These are phyloP conservation scores for Fomitopsis palustris DNA, from an alignment of 1,284 basidiomycete genomes.

Conservation along the genomic window DNA sequence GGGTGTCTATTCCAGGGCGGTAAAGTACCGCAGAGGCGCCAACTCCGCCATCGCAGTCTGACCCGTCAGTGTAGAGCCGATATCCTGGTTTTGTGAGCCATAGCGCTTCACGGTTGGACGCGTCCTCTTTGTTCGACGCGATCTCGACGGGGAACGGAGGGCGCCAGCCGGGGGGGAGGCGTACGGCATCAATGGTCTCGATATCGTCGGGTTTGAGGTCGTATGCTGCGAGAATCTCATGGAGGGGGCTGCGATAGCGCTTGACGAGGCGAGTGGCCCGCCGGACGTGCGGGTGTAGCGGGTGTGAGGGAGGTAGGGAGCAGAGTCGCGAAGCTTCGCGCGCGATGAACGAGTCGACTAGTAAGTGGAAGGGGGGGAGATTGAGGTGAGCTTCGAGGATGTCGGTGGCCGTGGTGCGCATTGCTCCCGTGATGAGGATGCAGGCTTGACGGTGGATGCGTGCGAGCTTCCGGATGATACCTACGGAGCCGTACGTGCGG, in stretches of 20 bases:
- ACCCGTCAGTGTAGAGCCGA: constrained; percentile 13
- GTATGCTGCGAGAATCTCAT: constrained; percentile 19
- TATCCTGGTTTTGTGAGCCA: not conserved
- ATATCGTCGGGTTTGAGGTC: constrained; percentile 1
- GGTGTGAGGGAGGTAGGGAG: constrained; percentile 31
- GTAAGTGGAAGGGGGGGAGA: constrained; percentile 27
- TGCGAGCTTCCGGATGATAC: constrained; percentile 11
- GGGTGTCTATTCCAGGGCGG: not conserved
- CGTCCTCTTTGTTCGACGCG: constrained; percentile 6
- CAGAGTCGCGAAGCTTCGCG: constrained; percentile 26
- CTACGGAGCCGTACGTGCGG: constrained; percentile 11
- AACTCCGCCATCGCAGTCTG: constrained; percentile 1
- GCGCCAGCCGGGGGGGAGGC: constrained; percentile 10
- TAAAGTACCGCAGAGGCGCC: constrained; percentile 9
- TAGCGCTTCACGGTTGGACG: not conserved
- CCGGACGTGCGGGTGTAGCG: constrained; percentile 18
- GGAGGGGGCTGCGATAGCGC: constrained; percentile 15
- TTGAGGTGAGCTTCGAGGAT: constrained; percentile 29
- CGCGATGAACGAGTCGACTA: constrained; percentile 23
- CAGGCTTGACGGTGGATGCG: constrained; percentile 31
- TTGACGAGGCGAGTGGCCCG: constrained; percentile 10
- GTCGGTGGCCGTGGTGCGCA: constrained; percentile 30
- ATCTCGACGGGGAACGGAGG: constrained; percentile 6
- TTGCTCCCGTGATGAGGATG: constrained; percentile 30
- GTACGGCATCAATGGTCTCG: constrained; percentile 14